Evolutionary conservation across 2,329 filamentous ascomycete genomes (phyloP), one percentile per base, ranked within the genome.

Genomic region (Arthrinium puccinioides): DNA sequence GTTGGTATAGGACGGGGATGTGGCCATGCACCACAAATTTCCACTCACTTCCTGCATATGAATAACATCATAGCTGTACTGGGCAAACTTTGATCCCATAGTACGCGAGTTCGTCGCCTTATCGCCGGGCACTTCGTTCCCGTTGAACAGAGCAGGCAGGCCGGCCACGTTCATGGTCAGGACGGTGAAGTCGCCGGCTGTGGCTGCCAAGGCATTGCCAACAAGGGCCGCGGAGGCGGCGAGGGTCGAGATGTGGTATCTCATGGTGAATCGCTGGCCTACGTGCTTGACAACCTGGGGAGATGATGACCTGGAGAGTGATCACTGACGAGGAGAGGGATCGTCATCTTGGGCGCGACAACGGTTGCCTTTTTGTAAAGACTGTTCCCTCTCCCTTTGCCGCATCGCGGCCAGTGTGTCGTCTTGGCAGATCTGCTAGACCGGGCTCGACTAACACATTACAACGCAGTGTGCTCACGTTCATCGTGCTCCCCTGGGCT

Each of bases 111-210:
- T 82, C 6, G 63, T 64, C 1, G 62, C 59, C 59, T 82, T 82
- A 55, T 80, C 72, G 16, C 79, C 78, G 2, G 74, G 68, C 2
- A 81, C 70, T 5, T 70, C 75, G 51, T 82, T 83, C 48, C 53
- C 55, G 43, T 82, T 74, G 32, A 83, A 51, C 38, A 75, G 56
- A 2, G 28, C 53, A 3, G 54, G 54, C 20, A 57, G 37, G 5
- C 54, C 54, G 18, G 54, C 54, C 18, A 55, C 53, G 30, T 56
- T 56, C 51, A 55, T 56, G 29, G 43, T 52, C 27, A 56, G 38
- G 35, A 55, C 40, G 25, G 42, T 57, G 42, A 57, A 56, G 19
- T 50, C 44, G 39, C 54, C 54, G 39, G 45, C 48, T 6, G 49
- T 52, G 5, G 40, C 40, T 16, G 32, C 40, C 23, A 39, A 21